Evolutionary conservation across 2,329 filamentous ascomycete genomes (phyloP).

Genomic region (Talaromyces sp.): DNA sequence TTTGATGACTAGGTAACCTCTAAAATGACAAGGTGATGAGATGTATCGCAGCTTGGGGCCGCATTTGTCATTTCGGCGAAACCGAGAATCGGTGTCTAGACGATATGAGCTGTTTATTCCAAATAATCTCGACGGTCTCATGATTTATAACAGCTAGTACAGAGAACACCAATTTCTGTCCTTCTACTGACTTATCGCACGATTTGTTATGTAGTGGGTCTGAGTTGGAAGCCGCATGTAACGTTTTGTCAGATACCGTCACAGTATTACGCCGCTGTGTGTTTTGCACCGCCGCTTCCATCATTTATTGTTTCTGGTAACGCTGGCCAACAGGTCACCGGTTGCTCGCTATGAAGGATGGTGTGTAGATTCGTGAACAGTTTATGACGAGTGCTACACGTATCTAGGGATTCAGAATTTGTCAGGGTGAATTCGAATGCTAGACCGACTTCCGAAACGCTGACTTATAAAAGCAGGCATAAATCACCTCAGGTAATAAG

Average conservation of each 20-base stretch:
- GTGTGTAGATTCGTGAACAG: not conserved
- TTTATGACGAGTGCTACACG: not conserved
- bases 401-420: not conserved
- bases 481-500: not conserved
- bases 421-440: not conserved
- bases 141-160: not conserved
- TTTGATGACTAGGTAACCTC: not conserved
- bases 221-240: not conserved
- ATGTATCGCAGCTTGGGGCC: no score
- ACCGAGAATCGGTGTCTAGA: not conserved
- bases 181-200: not conserved
- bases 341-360: not conserved
- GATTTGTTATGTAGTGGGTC: not conserved
- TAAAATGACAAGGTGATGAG: not conserved
- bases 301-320: not conserved
- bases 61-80: not conserved
- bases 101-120: not conserved
- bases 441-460: not conserved
- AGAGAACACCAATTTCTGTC: not conserved
- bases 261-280: not conserved
- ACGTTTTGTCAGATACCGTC: not conserved
- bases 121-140: not conserved
- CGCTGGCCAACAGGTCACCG: not conserved
- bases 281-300: not conserved
- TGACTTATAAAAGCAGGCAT: not conserved